Evolutionary conservation across 768 basidiomycete species (phyloP), one percentile per base, ranked within the genome.

Genomic region (Sarcomyxa edulis): DNA sequence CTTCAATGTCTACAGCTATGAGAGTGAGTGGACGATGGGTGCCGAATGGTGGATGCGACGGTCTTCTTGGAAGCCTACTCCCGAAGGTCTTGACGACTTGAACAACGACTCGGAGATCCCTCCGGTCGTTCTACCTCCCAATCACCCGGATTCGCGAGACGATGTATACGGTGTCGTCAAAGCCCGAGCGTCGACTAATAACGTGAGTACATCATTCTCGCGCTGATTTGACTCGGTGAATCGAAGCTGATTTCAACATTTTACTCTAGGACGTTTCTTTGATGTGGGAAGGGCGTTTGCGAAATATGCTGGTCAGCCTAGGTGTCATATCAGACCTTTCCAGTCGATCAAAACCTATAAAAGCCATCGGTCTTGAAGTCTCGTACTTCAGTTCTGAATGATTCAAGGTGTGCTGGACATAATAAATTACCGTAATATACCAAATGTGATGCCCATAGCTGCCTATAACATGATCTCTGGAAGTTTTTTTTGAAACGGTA

Each of bases 1-100:
- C 55, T 92, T 97, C 64, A 98, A 98, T 53, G 77, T 94, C 19
- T 96, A 97, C 56, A 93, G 89, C 60, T 97, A 92, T 59, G 91
- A 95, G 49, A 93, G 90, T 59, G 94, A 97, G 57, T 86, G 93
- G 84, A 84, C 89, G 7, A 76, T 97, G 66, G 95, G 95, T 3
- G 84, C 87, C 1, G 94, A 97, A 58, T 96, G 91, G 90, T 96
- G 91, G 92, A 74, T 92, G 55, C 75, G 91, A 15, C 74, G 80
- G 16, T 64, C 70, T 4, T 62, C 59, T 14, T 50, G 60, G 9
- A 57, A 60, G 37, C 44, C 53, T 6, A 36, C 37, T 22, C 39
- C 43, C 10, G 49, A 56, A 10, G 30, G 26, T 3, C 45, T 50
- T 23, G 29, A 21, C 10, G 18, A 29, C 12, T 9, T 14, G 36